Evolutionary conservation across 257 asterid genomes (phyloP), one percentile per base, ranked within the genome.

Genomic region (Solanum virginianum): DNA sequence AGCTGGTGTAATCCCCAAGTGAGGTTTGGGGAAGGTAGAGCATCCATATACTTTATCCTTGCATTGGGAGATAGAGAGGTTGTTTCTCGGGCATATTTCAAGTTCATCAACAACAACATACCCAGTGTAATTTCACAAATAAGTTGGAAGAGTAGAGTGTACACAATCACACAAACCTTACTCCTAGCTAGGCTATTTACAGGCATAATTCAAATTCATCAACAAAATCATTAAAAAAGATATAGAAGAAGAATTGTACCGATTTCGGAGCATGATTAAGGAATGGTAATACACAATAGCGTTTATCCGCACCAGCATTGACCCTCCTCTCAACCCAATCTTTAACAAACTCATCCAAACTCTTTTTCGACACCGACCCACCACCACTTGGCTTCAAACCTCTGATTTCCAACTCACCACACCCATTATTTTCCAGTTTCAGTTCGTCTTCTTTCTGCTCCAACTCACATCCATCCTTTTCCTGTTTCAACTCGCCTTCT

Each of bases 261-360:
- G 66, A 82, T 89, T 87, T 91, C 2, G 96, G 94, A 65, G 95
- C 97, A 43, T 91, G 90, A 54, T 49, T 84, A 43, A 89, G 97
- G 81, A 94, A 92, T n/a, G 93, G 93, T 85, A 92, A 75, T 85
- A 88, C 81, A 72, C 92, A 90, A 84, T 88, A 84, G 57, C 80
- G 85, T 77, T 91, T 87, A 77, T 94, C 87, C 56, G 88, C 72
- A 41, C 93, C 97, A 77, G 87, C 86, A n/a, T 91, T 88, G 70
- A 89, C 83, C 53, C 71, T 90, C 89, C 90, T 88, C 85, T 70
- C 82, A 71, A 81, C 86, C 94, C 93, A 88, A 83, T 91, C 93
- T n/a, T 84, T 88, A 83, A 85, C 91, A 71, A 85, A 84, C 82
- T 90, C 89, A 32, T 79, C 80, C 85, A 88, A 84, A 17, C 89